Conservation (phyloP, 2,329 filamentous ascomycete genomes). For the Neonectria ditissima region DNA sequence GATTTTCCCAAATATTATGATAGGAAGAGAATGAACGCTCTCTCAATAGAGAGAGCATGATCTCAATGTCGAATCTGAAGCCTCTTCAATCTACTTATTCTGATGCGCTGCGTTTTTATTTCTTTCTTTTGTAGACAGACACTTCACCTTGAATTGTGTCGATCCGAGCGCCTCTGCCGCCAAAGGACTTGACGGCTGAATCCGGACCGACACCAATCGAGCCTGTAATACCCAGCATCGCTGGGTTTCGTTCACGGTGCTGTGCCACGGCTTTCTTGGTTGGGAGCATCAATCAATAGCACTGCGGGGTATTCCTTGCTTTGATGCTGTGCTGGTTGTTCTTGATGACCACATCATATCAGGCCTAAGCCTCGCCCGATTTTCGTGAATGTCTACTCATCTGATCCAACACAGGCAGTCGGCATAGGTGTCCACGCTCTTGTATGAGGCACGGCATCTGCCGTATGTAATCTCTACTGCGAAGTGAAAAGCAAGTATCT, state of each 20-base stretch:
- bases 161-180: not conserved
- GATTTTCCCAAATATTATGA: slow-evolving; percentile 70
- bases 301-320: slow-evolving; percentile 6
- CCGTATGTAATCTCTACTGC: too few species aligned
- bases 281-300: not conserved
- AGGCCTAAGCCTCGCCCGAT: not conserved
- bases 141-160: not conserved
- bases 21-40: slow-evolving; percentile 77
- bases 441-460: slow-evolving; percentile 4
- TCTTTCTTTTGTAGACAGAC: slow-evolving; percentile 12
- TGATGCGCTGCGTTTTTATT: slow-evolving; percentile 23
- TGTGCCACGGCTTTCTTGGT: not conserved
- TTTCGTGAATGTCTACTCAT: not conserved
- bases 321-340: not conserved
- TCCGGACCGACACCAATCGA: not conserved
- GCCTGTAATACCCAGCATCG: not conserved
- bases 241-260: not conserved
- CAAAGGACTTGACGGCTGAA: not conserved
- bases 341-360: slow-evolving; percentile 18
- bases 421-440: not conserved
- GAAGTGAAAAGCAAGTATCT: too few species aligned
- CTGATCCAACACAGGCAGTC: not conserved
- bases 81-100: slow-evolving; percentile 43
- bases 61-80: slow-evolving; percentile 74
- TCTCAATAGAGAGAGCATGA: slow-evolving; percentile 65